Percentiles rank a stretch among this genome's conserved stretches.
Conservation (phyloP, 306 rosid genomes). For the Quercus aquifolioides region DNA sequence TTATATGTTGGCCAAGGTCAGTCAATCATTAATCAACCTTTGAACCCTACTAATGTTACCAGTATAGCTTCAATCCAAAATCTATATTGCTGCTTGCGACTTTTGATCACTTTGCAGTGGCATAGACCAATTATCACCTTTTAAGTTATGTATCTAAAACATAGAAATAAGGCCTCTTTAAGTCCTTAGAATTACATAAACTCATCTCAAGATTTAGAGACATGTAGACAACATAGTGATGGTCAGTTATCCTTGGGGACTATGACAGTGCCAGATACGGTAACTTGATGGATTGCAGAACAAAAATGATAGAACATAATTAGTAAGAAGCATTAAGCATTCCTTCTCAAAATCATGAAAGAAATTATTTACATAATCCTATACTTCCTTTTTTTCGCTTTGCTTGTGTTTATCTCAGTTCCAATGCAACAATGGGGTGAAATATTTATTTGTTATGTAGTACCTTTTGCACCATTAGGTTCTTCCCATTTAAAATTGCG, state of each 20-base stretch:
- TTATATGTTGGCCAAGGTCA: not conserved
- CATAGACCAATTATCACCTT: not conserved
- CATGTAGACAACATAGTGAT: not conserved
- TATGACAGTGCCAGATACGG: no score
- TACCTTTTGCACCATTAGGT: constrained; percentile 92
- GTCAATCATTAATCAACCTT: not conserved
- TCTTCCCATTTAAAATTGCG: constrained; percentile 85
- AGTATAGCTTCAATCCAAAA: not conserved
- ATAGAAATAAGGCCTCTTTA: not conserved
- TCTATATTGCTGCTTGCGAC: not conserved
- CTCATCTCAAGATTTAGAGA: not conserved
- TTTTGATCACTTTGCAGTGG: not conserved
- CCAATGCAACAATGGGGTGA: not conserved
- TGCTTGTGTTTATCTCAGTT: not conserved
- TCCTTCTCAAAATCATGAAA: not conserved
- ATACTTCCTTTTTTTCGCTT: not conserved
- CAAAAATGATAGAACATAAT: no score
- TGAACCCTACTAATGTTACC: not conserved
- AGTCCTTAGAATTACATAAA: not conserved
- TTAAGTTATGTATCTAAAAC: not conserved
- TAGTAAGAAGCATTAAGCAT: no score
- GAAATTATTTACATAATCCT: not conserved
- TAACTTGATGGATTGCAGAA: no score
- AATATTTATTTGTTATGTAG: constrained; percentile 5
- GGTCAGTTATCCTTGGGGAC: no score